phyloP scores from a whole-genome alignment of 108 stramenopile genomes.

The Epipyxis sp. region DNA sequence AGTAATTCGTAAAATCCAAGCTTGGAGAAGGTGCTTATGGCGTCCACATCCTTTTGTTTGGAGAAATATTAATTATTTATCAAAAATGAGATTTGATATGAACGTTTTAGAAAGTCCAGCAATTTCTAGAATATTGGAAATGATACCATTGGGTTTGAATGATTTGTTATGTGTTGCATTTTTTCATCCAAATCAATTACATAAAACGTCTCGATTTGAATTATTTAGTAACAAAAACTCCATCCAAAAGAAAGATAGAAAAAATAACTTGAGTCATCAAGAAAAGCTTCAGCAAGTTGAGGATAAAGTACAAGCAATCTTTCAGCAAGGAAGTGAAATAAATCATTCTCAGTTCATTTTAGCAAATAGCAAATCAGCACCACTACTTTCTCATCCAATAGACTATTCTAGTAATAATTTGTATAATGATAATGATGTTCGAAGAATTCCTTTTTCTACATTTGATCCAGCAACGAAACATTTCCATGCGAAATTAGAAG shows the following conservation, averaged over 20 bases:
- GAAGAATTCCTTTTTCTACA: too few relatives aligned
- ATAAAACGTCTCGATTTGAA: too few relatives aligned
- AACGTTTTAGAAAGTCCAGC: conserved; percentile 1
- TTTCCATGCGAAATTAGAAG: not conserved
- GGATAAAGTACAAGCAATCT: not conserved
- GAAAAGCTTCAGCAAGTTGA: not conserved
- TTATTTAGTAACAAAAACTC: not conserved
- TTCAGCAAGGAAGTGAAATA: not conserved
- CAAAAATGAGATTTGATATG: conserved; percentile 22
- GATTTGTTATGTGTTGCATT: not conserved
- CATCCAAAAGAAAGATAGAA: too few relatives aligned
- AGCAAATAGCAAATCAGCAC: not conserved
- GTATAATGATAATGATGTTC: too few relatives aligned
- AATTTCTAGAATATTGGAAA: not conserved
- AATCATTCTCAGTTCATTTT: not conserved
- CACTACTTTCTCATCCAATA: not conserved
- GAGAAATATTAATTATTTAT: not conserved
- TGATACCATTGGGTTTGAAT: not conserved
- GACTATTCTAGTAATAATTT: not conserved
- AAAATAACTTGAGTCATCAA: not conserved
- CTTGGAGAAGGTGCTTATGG: conserved; percentile 10
- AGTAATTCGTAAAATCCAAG: conserved; percentile 13
- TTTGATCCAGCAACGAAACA: not conserved
- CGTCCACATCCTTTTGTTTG: conserved; percentile 27
- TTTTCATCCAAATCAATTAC: too few relatives aligned